These are phyloP conservation scores for Pseudogymnoascus sp. DNA, from an alignment of 2,329 filamentous ascomycete genomes.

Conservation along the genomic window DNA sequence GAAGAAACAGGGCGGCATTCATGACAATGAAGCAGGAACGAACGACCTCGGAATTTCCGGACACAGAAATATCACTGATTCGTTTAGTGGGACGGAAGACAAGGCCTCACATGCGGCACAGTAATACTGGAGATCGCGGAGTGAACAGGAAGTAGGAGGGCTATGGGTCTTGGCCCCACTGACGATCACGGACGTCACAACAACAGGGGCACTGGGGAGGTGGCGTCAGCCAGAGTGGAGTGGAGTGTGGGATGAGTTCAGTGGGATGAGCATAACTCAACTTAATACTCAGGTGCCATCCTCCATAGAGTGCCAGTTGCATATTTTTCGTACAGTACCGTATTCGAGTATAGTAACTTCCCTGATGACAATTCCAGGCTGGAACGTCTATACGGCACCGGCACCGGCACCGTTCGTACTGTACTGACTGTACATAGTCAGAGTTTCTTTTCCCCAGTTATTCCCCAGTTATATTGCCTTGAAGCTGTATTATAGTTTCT, in stretches of 20 bases:
- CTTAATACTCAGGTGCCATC: neutral
- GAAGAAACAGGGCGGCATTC: neutral
- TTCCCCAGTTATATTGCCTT: neutral
- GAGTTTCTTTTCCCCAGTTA: neutral
- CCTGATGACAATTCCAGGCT: neutral
- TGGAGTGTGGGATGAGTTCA: neutral
- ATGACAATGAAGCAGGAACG: neutral
- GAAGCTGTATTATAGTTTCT: neutral
- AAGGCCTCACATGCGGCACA: neutral
- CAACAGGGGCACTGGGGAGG: neutral
- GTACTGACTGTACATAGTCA: neutral
- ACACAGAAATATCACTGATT: neutral
- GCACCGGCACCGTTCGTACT: neutral
- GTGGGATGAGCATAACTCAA: neutral
- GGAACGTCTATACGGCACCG: neutral
- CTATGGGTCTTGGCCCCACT: conserved; percentile 1
- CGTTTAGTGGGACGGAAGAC: neutral
- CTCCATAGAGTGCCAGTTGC: neutral
- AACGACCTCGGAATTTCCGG: neutral
- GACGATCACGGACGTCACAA: neutral
- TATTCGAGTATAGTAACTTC: neutral
- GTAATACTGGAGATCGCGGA: neutral
- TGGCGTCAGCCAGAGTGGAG: neutral
- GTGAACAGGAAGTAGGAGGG: neutral
- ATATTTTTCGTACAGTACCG: neutral